These are phyloP conservation scores for Porphyrellus cyaneotinctus DNA, from an alignment of 768 basidiomycete genomes.

Conservation along the genomic window DNA sequence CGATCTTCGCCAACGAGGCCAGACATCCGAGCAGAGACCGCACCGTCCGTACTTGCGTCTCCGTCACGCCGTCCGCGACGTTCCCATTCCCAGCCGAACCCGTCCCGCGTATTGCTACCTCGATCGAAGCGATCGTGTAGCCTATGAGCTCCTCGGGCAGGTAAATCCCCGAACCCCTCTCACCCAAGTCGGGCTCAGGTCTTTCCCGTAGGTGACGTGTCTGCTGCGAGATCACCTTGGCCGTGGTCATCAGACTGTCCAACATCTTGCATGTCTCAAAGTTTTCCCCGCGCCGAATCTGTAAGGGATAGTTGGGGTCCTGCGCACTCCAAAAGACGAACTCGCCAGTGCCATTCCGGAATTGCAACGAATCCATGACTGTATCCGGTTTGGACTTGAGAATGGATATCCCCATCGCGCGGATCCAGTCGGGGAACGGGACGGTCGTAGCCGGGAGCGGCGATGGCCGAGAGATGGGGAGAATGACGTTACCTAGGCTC, in stretches of 20 bases:
- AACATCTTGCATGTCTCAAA: constrained; percentile 75
- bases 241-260: constrained; percentile 76
- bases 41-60: constrained; percentile 72
- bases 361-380: constrained; percentile 66
- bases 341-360: constrained; percentile 78
- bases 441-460: constrained; percentile 43
- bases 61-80: constrained; percentile 63
- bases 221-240: constrained; percentile 80
- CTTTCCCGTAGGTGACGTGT: constrained; percentile 78
- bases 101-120: constrained; percentile 73
- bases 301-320: constrained; percentile 62
- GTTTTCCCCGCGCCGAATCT: constrained; percentile 50
- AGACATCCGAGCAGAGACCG: constrained; percentile 72
- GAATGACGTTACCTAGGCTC: constrained; percentile 88
- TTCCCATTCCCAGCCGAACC: constrained; percentile 40
- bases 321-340: constrained; percentile 88
- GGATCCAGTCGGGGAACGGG: constrained; percentile 85
- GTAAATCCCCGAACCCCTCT: constrained; percentile 82
- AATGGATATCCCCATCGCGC: constrained; percentile 84
- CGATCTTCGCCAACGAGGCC: constrained; percentile 57
- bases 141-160: constrained; percentile 88
- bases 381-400: constrained; percentile 79
- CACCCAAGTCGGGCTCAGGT: constrained; percentile 63
- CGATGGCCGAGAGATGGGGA: constrained; percentile 67
- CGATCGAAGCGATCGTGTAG: constrained; percentile 81